These are phyloP conservation scores for Nigrospora sphaerica DNA, from an alignment of 2,329 filamentous ascomycete genomes.

Conservation along the genomic window DNA sequence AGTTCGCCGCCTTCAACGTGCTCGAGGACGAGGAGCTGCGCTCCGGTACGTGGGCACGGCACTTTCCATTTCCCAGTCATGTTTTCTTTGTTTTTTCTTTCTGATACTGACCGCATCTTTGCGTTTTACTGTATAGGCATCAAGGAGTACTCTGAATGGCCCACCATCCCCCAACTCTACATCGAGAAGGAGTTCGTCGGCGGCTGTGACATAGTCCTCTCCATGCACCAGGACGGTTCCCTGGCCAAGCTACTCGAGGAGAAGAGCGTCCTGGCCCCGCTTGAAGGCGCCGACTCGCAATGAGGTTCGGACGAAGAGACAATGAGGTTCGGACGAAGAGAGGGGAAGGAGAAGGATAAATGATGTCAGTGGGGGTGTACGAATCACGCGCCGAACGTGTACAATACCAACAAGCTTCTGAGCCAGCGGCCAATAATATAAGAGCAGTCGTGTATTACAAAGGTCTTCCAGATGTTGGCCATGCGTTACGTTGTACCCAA, in stretches of 20 bases:
- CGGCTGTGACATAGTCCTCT: conserved; percentile 94
- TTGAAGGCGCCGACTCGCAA: conserved; percentile 31
- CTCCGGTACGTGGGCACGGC: conserved; percentile 48
- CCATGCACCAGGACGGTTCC: conserved; percentile 95
- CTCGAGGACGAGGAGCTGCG: conserved; percentile 85
- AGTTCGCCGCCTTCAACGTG: conserved; percentile 98
- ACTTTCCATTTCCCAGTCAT: too few relatives aligned
- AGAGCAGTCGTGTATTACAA: too few relatives aligned
- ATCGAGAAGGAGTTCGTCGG: conserved; percentile 93
- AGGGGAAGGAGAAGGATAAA: too few relatives aligned
- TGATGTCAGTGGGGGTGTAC: too few relatives aligned
- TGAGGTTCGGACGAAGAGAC: not conserved
- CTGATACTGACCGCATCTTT: too few relatives aligned
- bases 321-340: not conserved
- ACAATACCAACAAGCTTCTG: too few relatives aligned
- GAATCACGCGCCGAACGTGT: too few relatives aligned
- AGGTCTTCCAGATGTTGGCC: too few relatives aligned
- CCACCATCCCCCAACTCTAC: conserved; percentile 95
- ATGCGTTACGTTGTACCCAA: too few relatives aligned
- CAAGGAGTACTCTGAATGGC: conserved; percentile 99
- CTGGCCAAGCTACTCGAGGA: conserved; percentile 87
- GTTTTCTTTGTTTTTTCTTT: too few relatives aligned
- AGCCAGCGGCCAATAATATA: too few relatives aligned
- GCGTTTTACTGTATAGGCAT: conserved; percentile 54
- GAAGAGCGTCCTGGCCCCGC: conserved; percentile 73